Base-by-base conservation (phyloP, 306 rosid species). In the Castanea sativa region DNA sequence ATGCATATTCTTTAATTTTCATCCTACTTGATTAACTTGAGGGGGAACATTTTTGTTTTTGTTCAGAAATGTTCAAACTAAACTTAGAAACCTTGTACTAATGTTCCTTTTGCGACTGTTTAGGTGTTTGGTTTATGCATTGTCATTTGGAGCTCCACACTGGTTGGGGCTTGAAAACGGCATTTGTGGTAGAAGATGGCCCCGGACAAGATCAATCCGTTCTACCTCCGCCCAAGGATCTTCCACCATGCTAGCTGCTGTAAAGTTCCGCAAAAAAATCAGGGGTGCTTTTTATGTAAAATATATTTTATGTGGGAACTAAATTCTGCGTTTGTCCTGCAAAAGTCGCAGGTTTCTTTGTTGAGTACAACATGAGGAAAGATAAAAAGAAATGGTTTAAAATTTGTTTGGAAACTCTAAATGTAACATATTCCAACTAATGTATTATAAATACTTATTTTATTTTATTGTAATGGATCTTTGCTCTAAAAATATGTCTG, bases 101-200 rank as follows among this genome's bases (percentile, higher is more conserved):
- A 72, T 35, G 45, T 10, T 27, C 23, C 83, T 52, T 19, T 21
- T 69, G 2, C 73, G 81, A 43, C 63, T 41, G 55, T 72, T 12
- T 83, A 93, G 94, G 92, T 71, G 96, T 93, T 77, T 93, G 97
- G 97, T 93, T 91, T 74, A 79, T 91, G 88, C 96, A 93, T 83
- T 91, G 98, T 75, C 98, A 91, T 79, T 75, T 89, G 81, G 96
- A 89, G 87, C 87, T 91, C 51, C 98, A 89, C 68, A 93, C 96
- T 23, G 93, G 96, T 13, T 91, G 96, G 94, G 97, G 97, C 60
- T 76, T 93, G 88, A 93, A 93, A 78, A 93, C 88, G 15, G 93
- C 94, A 30, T 89, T 93, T 49, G 84, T 93, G 4, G 96, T 89
- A 33, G 92, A 93, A 89, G 85, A 93, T 77, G 98, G 96, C 61